Conservation (phyloP, 2,329 filamentous ascomycete genomes). For the Fusarium compactum region DNA sequence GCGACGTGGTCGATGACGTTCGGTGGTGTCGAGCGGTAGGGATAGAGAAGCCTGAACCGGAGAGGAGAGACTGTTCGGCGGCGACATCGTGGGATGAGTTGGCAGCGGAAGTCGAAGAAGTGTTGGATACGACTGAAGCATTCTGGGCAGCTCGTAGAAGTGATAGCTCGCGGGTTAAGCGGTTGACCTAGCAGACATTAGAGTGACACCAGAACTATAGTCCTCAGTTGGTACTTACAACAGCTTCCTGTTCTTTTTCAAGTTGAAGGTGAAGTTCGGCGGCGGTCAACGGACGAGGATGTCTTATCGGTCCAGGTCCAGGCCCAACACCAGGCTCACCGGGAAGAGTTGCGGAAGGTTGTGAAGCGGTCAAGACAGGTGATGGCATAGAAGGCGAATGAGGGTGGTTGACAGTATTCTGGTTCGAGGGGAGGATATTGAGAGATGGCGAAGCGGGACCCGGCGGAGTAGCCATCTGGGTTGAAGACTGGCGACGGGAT, state of each 20-base stretch:
- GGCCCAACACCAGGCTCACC: slow-evolving; percentile 60
- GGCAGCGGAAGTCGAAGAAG: slow-evolving; percentile 71
- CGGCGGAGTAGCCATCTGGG: slow-evolving; percentile 58
- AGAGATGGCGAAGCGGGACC: slow-evolving; percentile 58
- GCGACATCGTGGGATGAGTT: slow-evolving; percentile 63
- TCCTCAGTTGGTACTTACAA: slow-evolving; percentile 66
- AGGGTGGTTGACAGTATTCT: slow-evolving; percentile 60
- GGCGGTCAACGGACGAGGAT: slow-evolving; percentile 87
- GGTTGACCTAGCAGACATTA: slow-evolving; percentile 77
- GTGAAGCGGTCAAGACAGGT: slow-evolving; percentile 48
- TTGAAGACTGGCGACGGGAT: slow-evolving; percentile 59
- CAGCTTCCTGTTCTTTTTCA: slow-evolving; percentile 94
- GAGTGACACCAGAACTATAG: not conserved
- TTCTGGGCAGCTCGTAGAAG: slow-evolving; percentile 80
- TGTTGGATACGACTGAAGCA: slow-evolving; percentile 73
- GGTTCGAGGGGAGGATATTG: slow-evolving; percentile 70
- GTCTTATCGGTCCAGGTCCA: slow-evolving; percentile 80
- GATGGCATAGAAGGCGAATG: slow-evolving; percentile 51
- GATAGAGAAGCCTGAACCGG: slow-evolving; percentile 69
- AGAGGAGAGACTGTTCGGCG: slow-evolving; percentile 66
- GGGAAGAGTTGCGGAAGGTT: slow-evolving; percentile 40
- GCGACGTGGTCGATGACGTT: slow-evolving; percentile 69
- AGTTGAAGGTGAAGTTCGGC: slow-evolving; percentile 90
- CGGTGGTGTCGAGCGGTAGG: slow-evolving; percentile 68
- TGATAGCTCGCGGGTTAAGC: slow-evolving; percentile 88